Conservation (phyloP, 176 grass and related monocot species). For the Thalia dealbata region DNA sequence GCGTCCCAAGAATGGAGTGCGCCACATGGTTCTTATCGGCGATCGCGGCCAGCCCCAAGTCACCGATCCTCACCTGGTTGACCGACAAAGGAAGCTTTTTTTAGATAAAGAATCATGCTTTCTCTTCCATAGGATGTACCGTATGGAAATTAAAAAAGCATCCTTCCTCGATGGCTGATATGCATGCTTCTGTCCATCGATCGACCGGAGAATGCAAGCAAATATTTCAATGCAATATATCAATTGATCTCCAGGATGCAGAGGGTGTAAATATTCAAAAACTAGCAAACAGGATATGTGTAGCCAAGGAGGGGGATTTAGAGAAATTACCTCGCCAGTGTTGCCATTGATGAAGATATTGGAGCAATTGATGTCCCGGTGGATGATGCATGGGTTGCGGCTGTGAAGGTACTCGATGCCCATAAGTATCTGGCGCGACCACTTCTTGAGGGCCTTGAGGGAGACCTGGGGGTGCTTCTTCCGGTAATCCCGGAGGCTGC, state of each 20-base stretch:
- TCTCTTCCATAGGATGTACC: no score
- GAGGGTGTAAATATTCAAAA: no score
- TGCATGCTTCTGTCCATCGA: no score
- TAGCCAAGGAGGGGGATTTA: not conserved
- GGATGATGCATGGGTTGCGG: constrained; percentile 89
- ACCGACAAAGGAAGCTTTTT: not conserved
- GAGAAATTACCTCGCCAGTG: constrained; percentile 48
- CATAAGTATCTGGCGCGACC: constrained; percentile 76
- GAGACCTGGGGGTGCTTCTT: constrained; percentile 69
- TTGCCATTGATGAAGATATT: constrained; percentile 99
- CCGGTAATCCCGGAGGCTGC: constrained; percentile 73
- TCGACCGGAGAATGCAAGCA: no score
- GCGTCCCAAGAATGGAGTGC: constrained; percentile 79
- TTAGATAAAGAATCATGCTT: no score
- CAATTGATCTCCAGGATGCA: not conserved
- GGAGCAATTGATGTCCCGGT: constrained; percentile 96
- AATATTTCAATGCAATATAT: no score
- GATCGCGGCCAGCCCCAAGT: constrained; percentile 74
- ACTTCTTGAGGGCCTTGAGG: constrained; percentile 89
- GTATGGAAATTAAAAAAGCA: no score
- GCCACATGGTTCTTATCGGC: constrained; percentile 68
- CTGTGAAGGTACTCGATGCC: constrained; percentile 79
- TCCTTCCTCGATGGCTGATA: no score
- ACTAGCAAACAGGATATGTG: no score
- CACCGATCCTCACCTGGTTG: constrained; percentile 77